These are phyloP conservation scores for Nidularia pulvinata DNA, from an alignment of 768 basidiomycete species.

Conservation along the genomic window DNA sequence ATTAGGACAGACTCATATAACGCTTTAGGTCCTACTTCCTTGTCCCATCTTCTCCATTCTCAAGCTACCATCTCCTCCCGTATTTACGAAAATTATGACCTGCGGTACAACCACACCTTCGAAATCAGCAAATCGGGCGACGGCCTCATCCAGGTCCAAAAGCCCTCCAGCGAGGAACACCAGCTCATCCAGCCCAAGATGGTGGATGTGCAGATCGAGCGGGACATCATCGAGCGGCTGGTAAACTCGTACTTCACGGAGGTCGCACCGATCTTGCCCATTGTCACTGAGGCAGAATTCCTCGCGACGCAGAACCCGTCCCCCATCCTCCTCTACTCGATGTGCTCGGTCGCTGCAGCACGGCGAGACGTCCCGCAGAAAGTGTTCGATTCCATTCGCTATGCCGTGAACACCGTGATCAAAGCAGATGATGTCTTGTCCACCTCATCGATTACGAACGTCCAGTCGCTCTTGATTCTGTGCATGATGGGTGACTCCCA, in stretches of 20 bases:
- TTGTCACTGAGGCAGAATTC: conserved; percentile 90
- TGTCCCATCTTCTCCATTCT: conserved; percentile 88
- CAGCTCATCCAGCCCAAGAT: conserved; percentile 57
- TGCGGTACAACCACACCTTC: conserved; percentile 86
- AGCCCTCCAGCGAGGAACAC: conserved; percentile 57
- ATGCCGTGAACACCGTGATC: conserved; percentile 83
- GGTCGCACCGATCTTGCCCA: conserved; percentile 86
- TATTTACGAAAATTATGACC: conserved; percentile 86
- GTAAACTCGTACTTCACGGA: conserved; percentile 92
- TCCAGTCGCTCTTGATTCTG: conserved; percentile 85
- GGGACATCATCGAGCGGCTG: conserved; percentile 76
- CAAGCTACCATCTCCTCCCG: conserved; percentile 84
- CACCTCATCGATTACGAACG: conserved; percentile 81
- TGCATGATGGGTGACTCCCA: conserved; percentile 91
- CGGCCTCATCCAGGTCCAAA: conserved; percentile 83
- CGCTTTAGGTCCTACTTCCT: conserved; percentile 79
- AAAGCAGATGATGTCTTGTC: conserved; percentile 91
- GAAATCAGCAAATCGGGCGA: conserved; percentile 84
- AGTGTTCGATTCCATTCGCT: conserved; percentile 90
- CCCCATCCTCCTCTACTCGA: conserved; percentile 87
- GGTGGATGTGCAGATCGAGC: conserved; percentile 72
- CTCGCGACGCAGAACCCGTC: conserved; percentile 71
- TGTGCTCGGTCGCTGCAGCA: conserved; percentile 91
- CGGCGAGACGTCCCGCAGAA: conserved; percentile 80
- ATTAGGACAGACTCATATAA: conserved; percentile 40